These are phyloP conservation scores for Caloboletus firmus DNA, from an alignment of 1,284 basidiomycete species.

Conservation along the genomic window DNA sequence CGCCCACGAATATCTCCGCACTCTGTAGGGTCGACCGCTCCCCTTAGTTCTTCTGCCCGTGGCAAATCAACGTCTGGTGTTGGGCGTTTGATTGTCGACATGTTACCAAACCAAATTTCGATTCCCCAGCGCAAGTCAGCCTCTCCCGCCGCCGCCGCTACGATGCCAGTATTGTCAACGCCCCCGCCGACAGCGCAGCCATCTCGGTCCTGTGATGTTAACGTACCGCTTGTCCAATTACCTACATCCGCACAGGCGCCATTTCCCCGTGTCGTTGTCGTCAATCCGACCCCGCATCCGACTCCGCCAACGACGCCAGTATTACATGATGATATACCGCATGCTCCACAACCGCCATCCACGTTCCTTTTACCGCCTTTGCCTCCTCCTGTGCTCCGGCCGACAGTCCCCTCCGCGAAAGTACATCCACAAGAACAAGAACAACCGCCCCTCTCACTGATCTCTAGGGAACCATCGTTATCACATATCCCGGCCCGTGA, in stretches of 20 bases:
- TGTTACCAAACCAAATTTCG: constrained; percentile 42
- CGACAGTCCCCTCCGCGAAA: background rate
- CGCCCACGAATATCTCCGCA: constrained; percentile 31
- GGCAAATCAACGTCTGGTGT: constrained; percentile 38
- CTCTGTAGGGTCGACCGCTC: constrained; percentile 12
- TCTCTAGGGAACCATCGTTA: constrained; percentile 1
- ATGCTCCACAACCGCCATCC: constrained; percentile 25
- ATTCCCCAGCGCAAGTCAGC: constrained; percentile 19
- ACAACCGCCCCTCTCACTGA: constrained; percentile 1
- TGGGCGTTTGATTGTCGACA: constrained; percentile 58
- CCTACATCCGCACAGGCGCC: constrained; percentile 19
- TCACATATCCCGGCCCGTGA: constrained; percentile 10
- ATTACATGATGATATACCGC: constrained; percentile 19
- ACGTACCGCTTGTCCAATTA: constrained; percentile 26
- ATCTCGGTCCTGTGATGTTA: constrained; percentile 6
- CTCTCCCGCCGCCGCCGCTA: background rate
- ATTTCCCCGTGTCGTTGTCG: constrained; percentile 53
- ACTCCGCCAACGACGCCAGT: constrained; percentile 56
- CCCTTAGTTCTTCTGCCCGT: constrained; percentile 29
- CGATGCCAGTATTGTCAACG: constrained; percentile 1
- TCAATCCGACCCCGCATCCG: constrained; percentile 56
- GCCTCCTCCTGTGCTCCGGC: constrained; percentile 22
- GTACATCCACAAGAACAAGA: background rate
- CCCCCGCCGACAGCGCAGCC: constrained; percentile 4
- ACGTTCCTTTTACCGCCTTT: constrained; percentile 36